A percentile compares a stretch with the other conserved stretches of the same genome.
phyloP scores from a whole-genome alignment of 1,284 basidiomycete genomes.

The Cutaneotrichosporon curvatum region DNA sequence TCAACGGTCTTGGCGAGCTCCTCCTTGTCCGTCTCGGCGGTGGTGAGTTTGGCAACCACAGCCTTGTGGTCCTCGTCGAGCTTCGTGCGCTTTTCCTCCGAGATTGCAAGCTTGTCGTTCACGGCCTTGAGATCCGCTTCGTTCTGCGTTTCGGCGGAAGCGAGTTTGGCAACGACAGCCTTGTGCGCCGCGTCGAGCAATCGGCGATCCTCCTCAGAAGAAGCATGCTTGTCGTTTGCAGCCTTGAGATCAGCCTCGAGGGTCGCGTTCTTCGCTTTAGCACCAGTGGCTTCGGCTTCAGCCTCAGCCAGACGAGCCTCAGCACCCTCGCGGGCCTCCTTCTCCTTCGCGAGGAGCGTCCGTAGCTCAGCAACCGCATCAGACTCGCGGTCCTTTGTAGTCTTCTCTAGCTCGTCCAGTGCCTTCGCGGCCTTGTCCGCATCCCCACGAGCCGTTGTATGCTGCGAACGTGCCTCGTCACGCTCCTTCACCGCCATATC shows the following conservation, averaged over 20 bases:
- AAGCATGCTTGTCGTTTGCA: neutral
- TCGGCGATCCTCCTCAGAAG: neutral
- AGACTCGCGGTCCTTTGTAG: slow-evolving; percentile 16
- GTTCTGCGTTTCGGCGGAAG: neutral
- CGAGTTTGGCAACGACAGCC: neutral
- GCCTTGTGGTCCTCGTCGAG: neutral
- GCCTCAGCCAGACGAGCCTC: neutral
- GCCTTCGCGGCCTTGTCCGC: slow-evolving; percentile 5
- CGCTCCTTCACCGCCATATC: slow-evolving; percentile 6
- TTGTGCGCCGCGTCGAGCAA: neutral
- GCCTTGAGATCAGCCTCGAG: slow-evolving; percentile 2
- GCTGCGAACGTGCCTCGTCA: neutral
- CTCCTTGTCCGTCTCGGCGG: neutral
- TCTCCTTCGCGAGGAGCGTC: slow-evolving; percentile 15
- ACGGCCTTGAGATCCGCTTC: too few relatives aligned
- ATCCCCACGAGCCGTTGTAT: neutral
- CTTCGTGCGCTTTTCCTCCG: neutral
- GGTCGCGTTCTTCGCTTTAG: slow-evolving; percentile 1
- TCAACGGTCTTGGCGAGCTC: neutral
- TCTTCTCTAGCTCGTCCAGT: slow-evolving; percentile 1
- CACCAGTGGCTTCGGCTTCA: neutral
- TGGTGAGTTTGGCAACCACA: neutral
- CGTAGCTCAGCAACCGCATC: slow-evolving; percentile 22
- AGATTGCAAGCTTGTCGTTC: too few relatives aligned
- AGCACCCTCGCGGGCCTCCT: too few relatives aligned